Base-by-base conservation (phyloP, 2,329 filamentous ascomycete genomes). In the Colletotrichum incanum region DNA sequence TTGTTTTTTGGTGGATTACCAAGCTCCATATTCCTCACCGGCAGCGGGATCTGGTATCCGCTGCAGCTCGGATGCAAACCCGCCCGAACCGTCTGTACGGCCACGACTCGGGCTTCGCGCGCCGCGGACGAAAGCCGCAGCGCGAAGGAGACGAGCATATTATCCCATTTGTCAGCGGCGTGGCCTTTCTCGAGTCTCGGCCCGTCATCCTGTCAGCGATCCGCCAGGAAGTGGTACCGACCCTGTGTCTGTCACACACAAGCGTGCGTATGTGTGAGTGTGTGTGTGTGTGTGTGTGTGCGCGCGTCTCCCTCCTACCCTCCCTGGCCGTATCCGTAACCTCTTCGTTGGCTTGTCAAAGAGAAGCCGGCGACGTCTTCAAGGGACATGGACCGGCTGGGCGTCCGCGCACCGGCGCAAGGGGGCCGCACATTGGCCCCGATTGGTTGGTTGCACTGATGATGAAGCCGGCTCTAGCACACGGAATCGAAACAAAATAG, bases 101-200 rank as follows among this genome's bases (percentile, higher is more conserved):
- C 28, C 12, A 45, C 56, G 52, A 63, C 49, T 71, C 50, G 58
- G 63, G 34, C 49, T 23, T 23, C 26, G 12, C 6, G 26, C 47
- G 45, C 49, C 31, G 31, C 47, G 43, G 64, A 43, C 7, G 16
- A 39, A 41, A 20, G 18, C 11, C 26, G 26, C 7, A 26, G n/a
- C 5, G 16, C 9, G 5, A 26, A 6, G 8, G 31, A 34, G 16
- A 37, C 26, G 18, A 47, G n/a, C 55, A 28, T 58, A 9, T n/a
- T 52, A 34, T 61, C 8, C 26, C 43, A 71, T 71, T 71, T 71
- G 69, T 71, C 69, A 71, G 69, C 69, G 64, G 18, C 14, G 37
- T 7, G 26, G n/a, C 14, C 7, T 7, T 2, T 34, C 31, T 23
- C 31, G n/a, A 14, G n/a, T 26, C n/a, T 2, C n/a, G 54, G 31